Evolutionary conservation across 345 rosid species (phyloP), one percentile per base, ranked within the genome.

Genomic region (Iberis pinnata): DNA sequence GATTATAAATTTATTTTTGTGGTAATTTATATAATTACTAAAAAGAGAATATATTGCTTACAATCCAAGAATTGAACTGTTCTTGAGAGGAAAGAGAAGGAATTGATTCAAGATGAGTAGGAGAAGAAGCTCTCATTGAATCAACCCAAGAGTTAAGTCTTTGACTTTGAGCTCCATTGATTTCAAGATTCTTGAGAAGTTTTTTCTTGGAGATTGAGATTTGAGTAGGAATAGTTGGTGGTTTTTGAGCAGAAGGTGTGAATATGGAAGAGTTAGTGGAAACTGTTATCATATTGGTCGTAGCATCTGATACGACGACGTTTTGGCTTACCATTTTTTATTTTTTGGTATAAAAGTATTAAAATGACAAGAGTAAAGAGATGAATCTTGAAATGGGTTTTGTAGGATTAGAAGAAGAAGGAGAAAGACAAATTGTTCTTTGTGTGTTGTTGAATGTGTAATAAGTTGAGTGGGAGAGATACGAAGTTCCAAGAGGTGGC

Each of bases 91-190:
- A 75, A 2, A 69, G 65, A 49, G 83, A 73, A 52, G 76, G 58
- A 6, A 73, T 29, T 49, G 92, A 77, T 57, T 72, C 78, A 43
- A 67, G 39, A 61, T 78, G 98, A 51, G 98, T 88, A 9, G 98
- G 98, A 1, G 98, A 90, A n/a, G 96, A 87, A 43, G 93, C 85
- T 61, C 75, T 78, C 95, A 87, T 90, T 18, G 95, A 90, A 38
- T 90, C 93, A 42, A 87, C 86, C 89, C 88, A 84, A 12, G 84
- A 70, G 68, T 64, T 84, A 40, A 80, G 63, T 64, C 84, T 86
- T 8, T 69, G 65, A 27, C 74, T 65, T 37, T 66, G 72, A 25
- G 42, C 53, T 10, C 74, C 75, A 62, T 56, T 78, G 59, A 81
- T 82, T 58, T 89, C 95, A 8, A 80, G 78, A 46, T 79, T 79